Conservation (phyloP, 257 asterid species). For the Scutellaria minor region DNA sequence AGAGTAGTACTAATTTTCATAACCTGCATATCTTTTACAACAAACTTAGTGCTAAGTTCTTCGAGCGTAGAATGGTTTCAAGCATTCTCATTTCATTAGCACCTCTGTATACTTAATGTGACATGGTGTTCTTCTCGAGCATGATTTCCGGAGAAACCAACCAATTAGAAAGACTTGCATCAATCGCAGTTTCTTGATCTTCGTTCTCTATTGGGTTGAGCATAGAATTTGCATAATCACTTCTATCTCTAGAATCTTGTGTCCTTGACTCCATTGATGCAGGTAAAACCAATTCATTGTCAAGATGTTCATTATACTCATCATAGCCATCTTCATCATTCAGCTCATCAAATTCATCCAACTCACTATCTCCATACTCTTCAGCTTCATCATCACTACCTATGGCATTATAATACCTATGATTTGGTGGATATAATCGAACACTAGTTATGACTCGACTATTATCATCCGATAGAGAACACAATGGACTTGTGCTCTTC, state of each 20-base stretch:
- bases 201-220: conserved; percentile 63
- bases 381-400: conserved; percentile 76
- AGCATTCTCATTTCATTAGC: neutral
- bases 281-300: conserved; percentile 42
- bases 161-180: conserved; percentile 86
- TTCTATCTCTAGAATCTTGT: conserved; percentile 49
- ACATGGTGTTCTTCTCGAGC: conserved; percentile 38
- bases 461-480: conserved; percentile 50
- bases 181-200: conserved; percentile 59
- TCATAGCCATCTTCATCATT: conserved; percentile 42
- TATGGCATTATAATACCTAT: conserved; percentile 77
- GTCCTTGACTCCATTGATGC: conserved; percentile 50
- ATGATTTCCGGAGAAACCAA: conserved; percentile 53
- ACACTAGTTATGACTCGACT: conserved; percentile 53
- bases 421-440: conserved; percentile 65
- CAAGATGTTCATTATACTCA: conserved; percentile 36
- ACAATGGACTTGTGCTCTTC: conserved; percentile 36
- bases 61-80: neutral
- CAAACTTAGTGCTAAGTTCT: conserved; percentile 6
- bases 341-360: conserved; percentile 50
- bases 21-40: conserved; percentile 49
- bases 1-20: neutral
- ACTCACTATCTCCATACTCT: conserved; percentile 56
- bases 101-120: neutral
- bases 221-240: conserved; percentile 61